Evolutionary conservation across 1,139 yeast species (phyloP), one percentile per base, ranked within the genome.

Genomic region (Pichia norvegensis): DNA sequence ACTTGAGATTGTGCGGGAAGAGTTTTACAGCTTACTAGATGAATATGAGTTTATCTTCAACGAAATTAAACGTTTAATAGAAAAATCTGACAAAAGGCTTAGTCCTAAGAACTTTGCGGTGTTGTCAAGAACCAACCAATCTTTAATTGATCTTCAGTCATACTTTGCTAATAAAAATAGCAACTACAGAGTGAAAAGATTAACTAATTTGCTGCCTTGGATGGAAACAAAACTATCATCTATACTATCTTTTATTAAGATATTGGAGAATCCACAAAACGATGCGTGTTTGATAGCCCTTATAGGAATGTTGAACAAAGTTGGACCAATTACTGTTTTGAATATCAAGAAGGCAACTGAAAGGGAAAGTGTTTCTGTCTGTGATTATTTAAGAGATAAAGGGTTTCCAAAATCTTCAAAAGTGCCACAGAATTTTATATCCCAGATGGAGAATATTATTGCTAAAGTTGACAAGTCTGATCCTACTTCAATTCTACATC

Each of bases 191-290:
- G 63, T 68, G 37, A 66, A 68, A 43, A 73, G 72, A 49, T 64
- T 79, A 31, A 67, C 74, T 1, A 67, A 74, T 25, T 65, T 72
- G 1, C 76, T 77, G 3, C 64, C 69, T 13, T 82, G 88, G 88
- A 55, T 73, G 11, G 66, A 69, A 5, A 70, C 78, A 17, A 67
- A 70, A 29, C 65, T 79, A 0, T 77, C 74, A 48, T 60, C 74
- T 36, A 61, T 81, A 13, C 55, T 81, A 20, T 78, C 79, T 48
- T 62, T 79, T 22, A 56, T 81, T 46, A 72, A 69, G 49, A 64
- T 80, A 2, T 39, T 68, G 21, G 49, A 53, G 14, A 55, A 61
- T 40, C 71, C 71, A 3, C 41, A 52, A 4, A 56, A 65, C 7
- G 63, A 64, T 46, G 63, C 67, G 37, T 53, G 69, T 2, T 49